Conservation (phyloP, 179 eudicot species). For the Heliamphora pulchella region DNA sequence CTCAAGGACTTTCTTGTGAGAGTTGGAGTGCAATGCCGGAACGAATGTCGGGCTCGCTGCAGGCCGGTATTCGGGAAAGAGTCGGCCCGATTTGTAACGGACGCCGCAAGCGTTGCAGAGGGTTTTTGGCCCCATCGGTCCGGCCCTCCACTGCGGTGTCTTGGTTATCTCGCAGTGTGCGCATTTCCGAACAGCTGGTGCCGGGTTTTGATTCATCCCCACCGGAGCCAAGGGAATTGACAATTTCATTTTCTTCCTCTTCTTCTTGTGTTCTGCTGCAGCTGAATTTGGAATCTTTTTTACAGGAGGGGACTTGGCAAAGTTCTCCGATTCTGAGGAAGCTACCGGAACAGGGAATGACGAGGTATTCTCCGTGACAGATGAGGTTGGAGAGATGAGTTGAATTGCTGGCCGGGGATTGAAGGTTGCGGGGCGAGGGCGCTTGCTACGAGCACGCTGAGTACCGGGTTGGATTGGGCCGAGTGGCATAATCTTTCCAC, state of each 20-base stretch:
- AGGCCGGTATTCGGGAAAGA: slow-evolving; percentile 78
- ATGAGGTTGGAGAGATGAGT: slow-evolving; percentile 34
- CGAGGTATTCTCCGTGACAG: slow-evolving; percentile 18
- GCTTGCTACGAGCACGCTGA: slow-evolving; percentile 70
- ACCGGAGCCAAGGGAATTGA: slow-evolving; percentile 20
- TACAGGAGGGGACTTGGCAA: slow-evolving; percentile 29
- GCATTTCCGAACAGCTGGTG: slow-evolving; percentile 50
- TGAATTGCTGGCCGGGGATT: slow-evolving; percentile 36
- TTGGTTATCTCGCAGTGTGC: slow-evolving; percentile 76
- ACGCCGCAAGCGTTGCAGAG: slow-evolving; percentile 89
- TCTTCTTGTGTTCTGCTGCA: slow-evolving; percentile 29
- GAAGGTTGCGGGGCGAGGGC: slow-evolving; percentile 73
- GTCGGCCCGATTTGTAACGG: slow-evolving; percentile 76
- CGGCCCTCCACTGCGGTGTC: slow-evolving; percentile 87
- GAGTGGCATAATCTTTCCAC: slow-evolving; percentile 30
- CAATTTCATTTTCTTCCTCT: slow-evolving; percentile 50
- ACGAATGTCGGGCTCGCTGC: slow-evolving; percentile 80
- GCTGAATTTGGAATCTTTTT: slow-evolving; percentile 25
- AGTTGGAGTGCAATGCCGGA: slow-evolving; percentile 67
- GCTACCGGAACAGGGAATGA: slow-evolving; percentile 17
- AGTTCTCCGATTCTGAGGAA: slow-evolving; percentile 33
- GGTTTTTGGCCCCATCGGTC: slow-evolving; percentile 77
- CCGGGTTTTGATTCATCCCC: slow-evolving; percentile 20
- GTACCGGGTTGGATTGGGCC: slow-evolving; percentile 27
- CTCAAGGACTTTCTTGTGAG: slow-evolving; percentile 79